These are phyloP conservation scores for Fusarium illudens DNA, from an alignment of 2,329 filamentous ascomycete species.

Conservation along the genomic window DNA sequence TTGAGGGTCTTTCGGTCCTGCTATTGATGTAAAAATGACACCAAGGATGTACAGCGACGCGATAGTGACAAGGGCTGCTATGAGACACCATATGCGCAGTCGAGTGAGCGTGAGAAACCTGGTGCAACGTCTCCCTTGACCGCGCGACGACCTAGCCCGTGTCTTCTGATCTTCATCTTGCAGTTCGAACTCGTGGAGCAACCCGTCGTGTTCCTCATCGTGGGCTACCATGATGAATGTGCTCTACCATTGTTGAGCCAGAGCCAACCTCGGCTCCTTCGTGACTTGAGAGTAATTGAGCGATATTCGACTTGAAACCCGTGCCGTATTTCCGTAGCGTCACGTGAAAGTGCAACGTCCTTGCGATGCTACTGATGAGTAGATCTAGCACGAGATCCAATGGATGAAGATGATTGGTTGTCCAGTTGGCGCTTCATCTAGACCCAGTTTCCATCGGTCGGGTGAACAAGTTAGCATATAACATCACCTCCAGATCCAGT, in stretches of 20 bases:
- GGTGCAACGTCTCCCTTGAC: neutral
- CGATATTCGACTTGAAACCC: neutral
- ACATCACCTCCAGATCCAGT: conserved; percentile 49
- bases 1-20: no score
- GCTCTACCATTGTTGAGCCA: neutral
- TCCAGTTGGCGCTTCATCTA: conserved; percentile 51
- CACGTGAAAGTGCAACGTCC: neutral
- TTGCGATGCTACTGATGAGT: neutral
- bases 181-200: neutral
- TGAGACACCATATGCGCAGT: neutral
- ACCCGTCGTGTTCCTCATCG: neutral
- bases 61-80: neutral
- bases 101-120: neutral
- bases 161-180: neutral
- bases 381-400: neutral
- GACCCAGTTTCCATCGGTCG: conserved; percentile 57
- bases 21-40: neutral
- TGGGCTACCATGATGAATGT: neutral
- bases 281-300: neutral
- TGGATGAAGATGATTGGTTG: neutral
- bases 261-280: neutral
- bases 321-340: neutral
- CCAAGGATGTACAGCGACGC: neutral
- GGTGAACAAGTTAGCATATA: neutral
- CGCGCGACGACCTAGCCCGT: neutral